Evolutionary conservation across 1,284 basidiomycete species (phyloP).

Genomic region (Ustilago loliicola): DNA sequence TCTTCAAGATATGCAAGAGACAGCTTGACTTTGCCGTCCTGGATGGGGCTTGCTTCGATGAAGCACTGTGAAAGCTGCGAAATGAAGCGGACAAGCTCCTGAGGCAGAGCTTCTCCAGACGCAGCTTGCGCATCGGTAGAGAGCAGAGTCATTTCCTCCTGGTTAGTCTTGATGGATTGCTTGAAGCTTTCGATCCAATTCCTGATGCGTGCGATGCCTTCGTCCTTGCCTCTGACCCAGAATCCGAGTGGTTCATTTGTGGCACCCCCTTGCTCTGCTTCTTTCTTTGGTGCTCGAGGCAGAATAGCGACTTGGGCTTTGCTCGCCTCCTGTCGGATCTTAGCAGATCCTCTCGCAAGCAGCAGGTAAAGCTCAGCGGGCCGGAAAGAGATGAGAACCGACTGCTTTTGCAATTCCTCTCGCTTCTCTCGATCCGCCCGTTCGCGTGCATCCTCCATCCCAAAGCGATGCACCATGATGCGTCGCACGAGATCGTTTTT

Average conservation of each 20-base stretch:
- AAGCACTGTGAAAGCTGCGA: conserved; percentile 45
- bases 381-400: conserved; percentile 27
- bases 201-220: conserved; percentile 38
- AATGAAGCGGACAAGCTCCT: conserved; percentile 37
- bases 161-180: conserved; percentile 21
- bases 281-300: conserved; percentile 18
- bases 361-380: conserved; percentile 48
- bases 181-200: conserved; percentile 44
- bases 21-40: conserved; percentile 28
- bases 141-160: conserved; percentile 30
- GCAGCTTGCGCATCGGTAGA: conserved; percentile 11
- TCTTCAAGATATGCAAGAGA: conserved; percentile 33
- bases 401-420: conserved; percentile 34
- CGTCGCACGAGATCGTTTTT: conserved; percentile 43
- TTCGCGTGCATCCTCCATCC: conserved; percentile 43
- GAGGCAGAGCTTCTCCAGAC: conserved; percentile 17
- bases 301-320: conserved; percentile 37
- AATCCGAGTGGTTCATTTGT: conserved; percentile 29
- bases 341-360: conserved; percentile 27
- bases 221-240: conserved; percentile 42
- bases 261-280: background rate
- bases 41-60: conserved; percentile 31
- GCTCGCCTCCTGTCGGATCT: conserved; percentile 34
- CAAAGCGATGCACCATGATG: conserved; percentile 48
- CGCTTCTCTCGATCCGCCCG: conserved; percentile 27